phyloP scores from a whole-genome alignment of 352 stramenopile genomes.

The Globisporangium acanthophoron region DNA sequence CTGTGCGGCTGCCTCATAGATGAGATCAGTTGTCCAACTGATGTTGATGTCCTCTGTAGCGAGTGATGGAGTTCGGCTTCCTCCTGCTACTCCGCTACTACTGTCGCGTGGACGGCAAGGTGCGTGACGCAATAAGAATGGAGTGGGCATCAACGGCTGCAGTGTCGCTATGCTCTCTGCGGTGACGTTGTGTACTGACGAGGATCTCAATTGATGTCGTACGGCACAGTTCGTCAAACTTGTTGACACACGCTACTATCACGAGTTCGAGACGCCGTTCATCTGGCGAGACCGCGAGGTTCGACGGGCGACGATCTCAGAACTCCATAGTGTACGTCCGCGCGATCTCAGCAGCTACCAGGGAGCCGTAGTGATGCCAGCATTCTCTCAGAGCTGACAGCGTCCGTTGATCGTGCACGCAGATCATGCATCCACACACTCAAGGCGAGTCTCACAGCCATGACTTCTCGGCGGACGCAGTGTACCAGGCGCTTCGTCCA shows the following conservation, averaged over 20 bases:
- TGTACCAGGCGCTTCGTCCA: slow-evolving; percentile 31
- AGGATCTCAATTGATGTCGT: background rate
- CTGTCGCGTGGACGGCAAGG: slow-evolving; percentile 54
- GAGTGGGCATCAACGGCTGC: too few species aligned
- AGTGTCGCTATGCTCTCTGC: background rate
- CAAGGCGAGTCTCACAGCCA: slow-evolving; percentile 5
- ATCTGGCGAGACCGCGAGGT: slow-evolving; percentile 51
- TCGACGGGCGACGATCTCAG: slow-evolving; percentile 26
- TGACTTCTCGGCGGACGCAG: slow-evolving; percentile 37
- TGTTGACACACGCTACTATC: slow-evolving; percentile 55
- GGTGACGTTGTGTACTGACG: background rate
- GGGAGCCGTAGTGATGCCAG: background rate
- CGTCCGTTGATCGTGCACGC: background rate
- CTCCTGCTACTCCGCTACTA: slow-evolving; percentile 62
- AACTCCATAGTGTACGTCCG: slow-evolving; percentile 31
- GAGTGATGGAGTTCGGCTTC: slow-evolving; percentile 64
- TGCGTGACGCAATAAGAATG: slow-evolving; percentile 5
- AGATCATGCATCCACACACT: slow-evolving; percentile 3
- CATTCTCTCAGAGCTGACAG: background rate
- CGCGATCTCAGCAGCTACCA: background rate
- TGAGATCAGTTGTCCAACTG: background rate
- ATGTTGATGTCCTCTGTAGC: slow-evolving; percentile 10
- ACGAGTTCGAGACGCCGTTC: slow-evolving; percentile 49
- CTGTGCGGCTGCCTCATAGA: background rate
- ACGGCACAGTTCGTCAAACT: slow-evolving; percentile 31